Evolutionary conservation across 495 filamentous ascomycete species (phyloP).

Genomic region (Penicillium robsamsonii): DNA sequence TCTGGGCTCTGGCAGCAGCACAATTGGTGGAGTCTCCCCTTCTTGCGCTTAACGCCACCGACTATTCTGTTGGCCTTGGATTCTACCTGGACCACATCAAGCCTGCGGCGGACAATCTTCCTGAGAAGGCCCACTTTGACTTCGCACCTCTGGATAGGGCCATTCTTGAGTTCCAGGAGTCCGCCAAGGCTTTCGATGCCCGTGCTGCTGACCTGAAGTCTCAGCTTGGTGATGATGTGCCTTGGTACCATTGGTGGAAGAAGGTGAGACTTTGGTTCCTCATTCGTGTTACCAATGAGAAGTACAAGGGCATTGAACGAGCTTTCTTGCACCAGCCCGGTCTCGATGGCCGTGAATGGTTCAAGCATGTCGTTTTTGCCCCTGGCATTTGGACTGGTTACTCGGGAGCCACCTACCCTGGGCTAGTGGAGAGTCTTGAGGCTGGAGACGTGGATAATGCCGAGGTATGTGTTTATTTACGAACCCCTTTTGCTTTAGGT

Average conservation of each 20-base stretch:
- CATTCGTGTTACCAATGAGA: constrained; percentile 54
- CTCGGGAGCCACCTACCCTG: constrained; percentile 67
- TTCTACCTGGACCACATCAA: constrained; percentile 55
- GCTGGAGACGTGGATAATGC: constrained; percentile 48
- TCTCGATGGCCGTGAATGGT: constrained; percentile 60
- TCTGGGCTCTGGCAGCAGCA: constrained; percentile 53
- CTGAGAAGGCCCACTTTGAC: constrained; percentile 29
- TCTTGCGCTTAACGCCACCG: constrained; percentile 46
- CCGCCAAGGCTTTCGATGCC: constrained; percentile 52
- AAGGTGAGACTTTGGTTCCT: constrained; percentile 59
- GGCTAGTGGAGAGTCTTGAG: constrained; percentile 60
- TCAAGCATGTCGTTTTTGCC: constrained; percentile 69
- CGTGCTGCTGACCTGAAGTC: constrained; percentile 50
- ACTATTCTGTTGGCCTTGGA: constrained; percentile 44
- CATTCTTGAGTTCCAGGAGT: constrained; percentile 45
- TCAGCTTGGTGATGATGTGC: constrained; percentile 50
- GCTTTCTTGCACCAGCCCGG: constrained; percentile 58
- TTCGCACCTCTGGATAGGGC: constrained; percentile 50
- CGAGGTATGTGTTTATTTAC: constrained; percentile 30
- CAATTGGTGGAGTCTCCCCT: constrained; percentile 48
- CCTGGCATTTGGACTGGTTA: constrained; percentile 89
- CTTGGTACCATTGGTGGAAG: constrained; percentile 79
- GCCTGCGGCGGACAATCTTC: constrained; percentile 38
- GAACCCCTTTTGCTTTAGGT: not conserved
- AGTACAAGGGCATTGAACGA: constrained; percentile 62